A percentile compares a stretch with the other conserved stretches of the same genome.
Evolutionary conservation across 202 grass and related monocot genomes (phyloP).

Genomic region (Musa balbisiana): DNA sequence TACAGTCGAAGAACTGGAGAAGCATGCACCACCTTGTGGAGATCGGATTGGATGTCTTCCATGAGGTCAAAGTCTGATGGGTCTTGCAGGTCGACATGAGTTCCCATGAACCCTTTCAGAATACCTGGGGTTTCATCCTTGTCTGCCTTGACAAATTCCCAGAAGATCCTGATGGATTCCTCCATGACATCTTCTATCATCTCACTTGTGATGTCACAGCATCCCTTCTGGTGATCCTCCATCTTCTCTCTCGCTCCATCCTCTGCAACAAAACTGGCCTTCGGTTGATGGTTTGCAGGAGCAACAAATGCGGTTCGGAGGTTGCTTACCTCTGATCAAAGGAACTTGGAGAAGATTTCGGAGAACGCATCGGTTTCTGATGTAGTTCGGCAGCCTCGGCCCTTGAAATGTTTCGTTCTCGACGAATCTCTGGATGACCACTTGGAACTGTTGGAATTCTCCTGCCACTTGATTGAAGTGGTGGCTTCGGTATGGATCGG

Average conservation of each 20-base stretch:
- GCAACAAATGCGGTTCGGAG: background rate
- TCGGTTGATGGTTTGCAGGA: background rate
- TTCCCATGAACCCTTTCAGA: constrained; percentile 55
- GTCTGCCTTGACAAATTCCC: constrained; percentile 94
- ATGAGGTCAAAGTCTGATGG: constrained; percentile 58
- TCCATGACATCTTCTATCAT: constrained; percentile 77
- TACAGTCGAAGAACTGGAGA: background rate
- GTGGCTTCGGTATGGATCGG: constrained; percentile 62
- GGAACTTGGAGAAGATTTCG: constrained; percentile 85
- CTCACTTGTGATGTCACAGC: constrained; percentile 56
- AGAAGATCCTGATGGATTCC: constrained; percentile 71
- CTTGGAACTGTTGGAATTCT: constrained; percentile 98
- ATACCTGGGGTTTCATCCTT: constrained; percentile 47
- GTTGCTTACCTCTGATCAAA: constrained; percentile 58
- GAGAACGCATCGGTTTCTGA: constrained; percentile 74
- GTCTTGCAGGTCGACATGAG: constrained; percentile 68
- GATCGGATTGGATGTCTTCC: constrained; percentile 48
- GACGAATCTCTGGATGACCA: constrained; percentile 68
- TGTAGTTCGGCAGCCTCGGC: constrained; percentile 82
- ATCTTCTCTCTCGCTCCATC: constrained; percentile 65
- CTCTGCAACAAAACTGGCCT: constrained; percentile 39
- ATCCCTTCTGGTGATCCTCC: constrained; percentile 68
- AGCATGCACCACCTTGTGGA: constrained; percentile 59
- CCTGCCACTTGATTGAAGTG: constrained; percentile 77
- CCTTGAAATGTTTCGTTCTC: constrained; percentile 87